Conservation (phyloP, 345 rosid genomes). For the Carallia brachiata region DNA sequence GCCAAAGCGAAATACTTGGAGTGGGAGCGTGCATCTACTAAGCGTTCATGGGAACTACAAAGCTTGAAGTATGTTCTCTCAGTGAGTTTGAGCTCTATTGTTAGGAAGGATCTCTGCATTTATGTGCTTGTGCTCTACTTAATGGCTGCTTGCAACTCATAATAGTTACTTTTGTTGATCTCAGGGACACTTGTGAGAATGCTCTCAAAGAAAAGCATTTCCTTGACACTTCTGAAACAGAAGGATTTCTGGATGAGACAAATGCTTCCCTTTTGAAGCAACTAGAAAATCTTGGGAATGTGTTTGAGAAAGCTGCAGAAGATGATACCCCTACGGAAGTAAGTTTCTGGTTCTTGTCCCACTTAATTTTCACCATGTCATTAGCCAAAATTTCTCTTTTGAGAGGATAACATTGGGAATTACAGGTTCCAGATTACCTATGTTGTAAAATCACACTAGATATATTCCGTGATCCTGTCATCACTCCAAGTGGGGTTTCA, state of each 20-base stretch:
- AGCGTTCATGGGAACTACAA: slow-evolving; percentile 71
- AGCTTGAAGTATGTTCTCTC: slow-evolving; percentile 70
- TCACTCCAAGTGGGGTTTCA: slow-evolving; percentile 81
- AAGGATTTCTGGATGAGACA: slow-evolving; percentile 51
- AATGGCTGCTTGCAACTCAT: slow-evolving; percentile 9
- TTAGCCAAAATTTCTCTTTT: background rate
- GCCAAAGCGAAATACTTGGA: slow-evolving; percentile 77
- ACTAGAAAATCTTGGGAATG: slow-evolving; percentile 48
- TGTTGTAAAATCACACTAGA: slow-evolving; percentile 91
- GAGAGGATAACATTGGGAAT: slow-evolving; percentile 2
- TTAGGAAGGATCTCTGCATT: background rate
- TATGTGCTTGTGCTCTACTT: slow-evolving; percentile 4
- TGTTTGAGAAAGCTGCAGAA: slow-evolving; percentile 66
- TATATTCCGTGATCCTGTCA: slow-evolving; percentile 84
- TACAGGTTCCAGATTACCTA: slow-evolving; percentile 85
- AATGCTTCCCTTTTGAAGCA: slow-evolving; percentile 34
- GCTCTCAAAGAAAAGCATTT: slow-evolving; percentile 69
- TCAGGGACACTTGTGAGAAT: slow-evolving; percentile 74
- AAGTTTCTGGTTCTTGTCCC: slow-evolving; percentile 3
- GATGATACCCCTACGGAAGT: slow-evolving; percentile 71
- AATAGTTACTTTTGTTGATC: slow-evolving; percentile 14
- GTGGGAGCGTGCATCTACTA: slow-evolving; percentile 70
- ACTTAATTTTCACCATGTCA: background rate
- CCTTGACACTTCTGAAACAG: slow-evolving; percentile 46
- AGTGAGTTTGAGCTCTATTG: slow-evolving; percentile 29